phyloP scores from a whole-genome alignment of 2,329 filamentous ascomycete genomes.

The Exophiala sp. region DNA sequence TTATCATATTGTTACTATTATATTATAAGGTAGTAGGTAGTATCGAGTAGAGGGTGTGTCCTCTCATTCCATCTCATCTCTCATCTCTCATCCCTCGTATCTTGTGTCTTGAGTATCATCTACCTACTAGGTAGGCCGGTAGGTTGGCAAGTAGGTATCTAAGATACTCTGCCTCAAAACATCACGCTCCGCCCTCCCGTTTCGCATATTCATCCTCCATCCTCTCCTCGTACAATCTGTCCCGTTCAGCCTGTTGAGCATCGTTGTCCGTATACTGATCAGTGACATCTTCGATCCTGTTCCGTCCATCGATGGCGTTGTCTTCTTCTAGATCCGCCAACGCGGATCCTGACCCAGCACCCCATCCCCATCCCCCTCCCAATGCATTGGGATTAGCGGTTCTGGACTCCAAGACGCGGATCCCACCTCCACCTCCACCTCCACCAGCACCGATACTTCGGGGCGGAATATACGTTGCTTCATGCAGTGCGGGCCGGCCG shows the following conservation, averaged over 20 bases:
- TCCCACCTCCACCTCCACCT: not conserved
- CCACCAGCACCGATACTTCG: too few relatives aligned
- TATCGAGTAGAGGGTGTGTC: too few relatives aligned
- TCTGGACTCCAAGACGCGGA: not conserved
- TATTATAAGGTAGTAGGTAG: too few relatives aligned
- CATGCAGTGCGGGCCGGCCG: constrained; percentile 10
- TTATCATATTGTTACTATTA: too few relatives aligned
- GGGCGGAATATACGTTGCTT: constrained; percentile 13
- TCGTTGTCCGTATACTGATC: constrained; percentile 4
- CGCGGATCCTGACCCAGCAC: not conserved
- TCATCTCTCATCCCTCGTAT: too few relatives aligned
- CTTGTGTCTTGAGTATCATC: too few relatives aligned
- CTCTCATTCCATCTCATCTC: too few relatives aligned
- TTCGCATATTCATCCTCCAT: constrained; percentile 45
- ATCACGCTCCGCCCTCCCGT: constrained; percentile 40
- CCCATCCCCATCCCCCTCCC: not conserved
- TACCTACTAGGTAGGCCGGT: too few relatives aligned
- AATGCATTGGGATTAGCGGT: too few relatives aligned
- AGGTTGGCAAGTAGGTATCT: not conserved
- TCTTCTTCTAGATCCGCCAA: not conserved
- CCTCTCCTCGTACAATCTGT: constrained; percentile 42
- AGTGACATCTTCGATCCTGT: constrained; percentile 18
- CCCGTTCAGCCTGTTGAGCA: constrained; percentile 38
- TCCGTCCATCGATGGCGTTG: not conserved
- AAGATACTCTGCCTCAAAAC: constrained; percentile 6